Conservation (phyloP, 495 filamentous ascomycete genomes). For the Penicillium antarcticum region DNA sequence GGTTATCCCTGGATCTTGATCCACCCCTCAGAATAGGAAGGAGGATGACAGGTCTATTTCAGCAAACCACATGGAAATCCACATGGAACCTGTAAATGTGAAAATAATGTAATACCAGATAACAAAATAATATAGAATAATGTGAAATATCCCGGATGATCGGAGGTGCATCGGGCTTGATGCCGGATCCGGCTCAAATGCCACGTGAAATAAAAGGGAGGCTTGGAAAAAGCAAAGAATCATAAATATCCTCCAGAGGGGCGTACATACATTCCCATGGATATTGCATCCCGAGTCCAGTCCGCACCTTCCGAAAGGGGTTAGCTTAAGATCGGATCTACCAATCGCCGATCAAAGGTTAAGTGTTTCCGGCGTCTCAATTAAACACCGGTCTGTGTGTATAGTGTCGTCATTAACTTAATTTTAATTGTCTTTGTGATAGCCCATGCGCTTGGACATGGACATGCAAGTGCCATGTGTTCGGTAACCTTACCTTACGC, state of each 20-base stretch:
- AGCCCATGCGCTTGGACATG: conserved; percentile 1
- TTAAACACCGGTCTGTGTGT: no score
- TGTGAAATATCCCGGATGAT: neutral
- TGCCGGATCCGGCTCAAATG: conserved; percentile 7
- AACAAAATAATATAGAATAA: neutral
- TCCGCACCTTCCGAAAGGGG: conserved; percentile 6
- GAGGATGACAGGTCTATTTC: conserved; percentile 18
- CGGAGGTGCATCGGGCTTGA: conserved; percentile 7
- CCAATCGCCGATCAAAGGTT: conserved; percentile 4
- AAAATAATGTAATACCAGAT: neutral
- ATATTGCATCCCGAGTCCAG: neutral
- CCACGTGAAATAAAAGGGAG: conserved; percentile 3
- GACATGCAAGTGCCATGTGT: conserved; percentile 28
- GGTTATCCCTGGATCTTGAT: conserved; percentile 19
- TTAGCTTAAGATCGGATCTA: conserved; percentile 7
- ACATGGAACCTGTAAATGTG: neutral
- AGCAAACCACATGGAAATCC: neutral
- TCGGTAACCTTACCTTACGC: conserved; percentile 8
- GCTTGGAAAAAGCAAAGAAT: neutral
- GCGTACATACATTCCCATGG: neutral
- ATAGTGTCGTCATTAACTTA: neutral
- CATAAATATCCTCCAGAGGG: neutral
- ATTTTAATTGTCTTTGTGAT: conserved; percentile 4
- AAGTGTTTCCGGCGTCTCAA: neutral
- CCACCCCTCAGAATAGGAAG: conserved; percentile 23